Conservation (phyloP, 345 rosid genomes). For the Populus tremula region DNA sequence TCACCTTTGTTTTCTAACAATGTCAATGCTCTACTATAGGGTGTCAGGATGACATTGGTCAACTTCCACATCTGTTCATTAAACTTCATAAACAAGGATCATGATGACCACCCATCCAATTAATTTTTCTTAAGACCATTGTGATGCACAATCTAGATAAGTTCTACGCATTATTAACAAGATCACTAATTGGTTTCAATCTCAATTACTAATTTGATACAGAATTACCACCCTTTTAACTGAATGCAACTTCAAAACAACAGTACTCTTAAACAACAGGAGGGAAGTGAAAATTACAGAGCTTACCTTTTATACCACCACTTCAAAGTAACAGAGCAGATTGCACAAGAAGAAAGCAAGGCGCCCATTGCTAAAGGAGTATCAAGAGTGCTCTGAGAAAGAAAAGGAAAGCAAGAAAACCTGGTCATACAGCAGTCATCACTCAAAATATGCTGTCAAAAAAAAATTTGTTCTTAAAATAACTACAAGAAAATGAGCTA, state of each 20-base stretch:
- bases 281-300: not conserved
- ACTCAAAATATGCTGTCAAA: not conserved
- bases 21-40: too few species aligned
- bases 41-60: not conserved
- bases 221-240: not conserved
- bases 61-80: not conserved
- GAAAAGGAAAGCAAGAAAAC: not conserved
- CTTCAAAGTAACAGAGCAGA: slow-evolving; percentile 38
- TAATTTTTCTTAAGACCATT: not conserved
- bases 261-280: not conserved
- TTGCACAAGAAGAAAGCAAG: slow-evolving; percentile 31
- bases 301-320: slow-evolving; percentile 38
- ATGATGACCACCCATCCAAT: not conserved
- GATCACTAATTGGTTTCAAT: not conserved
- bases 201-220: not conserved
- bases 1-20: not conserved
- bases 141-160: not conserved
- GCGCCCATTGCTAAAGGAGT: slow-evolving; percentile 50
- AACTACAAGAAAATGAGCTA: not conserved
- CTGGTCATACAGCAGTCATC: not conserved
- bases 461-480: not conserved
- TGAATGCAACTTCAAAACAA: not conserved
- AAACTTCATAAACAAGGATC: not conserved
- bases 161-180: not conserved
- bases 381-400: slow-evolving; percentile 72